Base-by-base conservation (phyloP, 176 grass and related monocot genomes). In the Ensete glaucum region DNA sequence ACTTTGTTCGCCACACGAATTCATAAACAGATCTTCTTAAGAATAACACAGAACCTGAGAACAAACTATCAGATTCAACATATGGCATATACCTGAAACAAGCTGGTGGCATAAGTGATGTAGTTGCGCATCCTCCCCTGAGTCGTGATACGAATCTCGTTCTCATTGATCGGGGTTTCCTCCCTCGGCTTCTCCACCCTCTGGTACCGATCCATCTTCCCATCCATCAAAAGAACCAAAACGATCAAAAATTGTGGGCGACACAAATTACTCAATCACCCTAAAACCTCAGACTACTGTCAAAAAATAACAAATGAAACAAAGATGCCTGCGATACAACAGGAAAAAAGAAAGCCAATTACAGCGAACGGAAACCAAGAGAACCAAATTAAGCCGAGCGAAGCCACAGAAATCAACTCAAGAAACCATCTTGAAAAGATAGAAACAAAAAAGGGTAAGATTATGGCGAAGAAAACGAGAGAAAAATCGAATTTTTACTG, bases 111-210 rank as follows among this genome's bases (percentile, higher is more conserved):
- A 69, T 93, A 98, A 12, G 95, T 93, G 80, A 98, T 98, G 85
- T 98, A 93, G 85, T 88, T 98, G 83, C 95, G 95, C 95, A 94
- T 98, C 82, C 90, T 84, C 75, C 95, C 95, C 87, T 93, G 90
- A 62, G 95, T 93, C 76, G 91, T 98, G 76, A 98, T 94, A 72
- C 95, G 90, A 69, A 98, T 93, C 84, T 98, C 95, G 65, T 93
- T 94, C 81, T 98, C 95, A 87, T 98, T 98, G 78, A 98, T 98
- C 52, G 95, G 90, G 72, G 87, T 86, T 49, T 98, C 90, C 84
- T 98, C 95, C 90, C 90, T 83, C 20, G 88, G 95, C 80, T 89
- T 98, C 86, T 98, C 90, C 79, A 98, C 95, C 77, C 86, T 87
- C 66, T 92, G 88, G 86, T 99, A 99, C 79, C 95, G 90, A 77